Base-by-base conservation (phyloP, 768 basidiomycete species). In the Serpula lacrymans region DNA sequence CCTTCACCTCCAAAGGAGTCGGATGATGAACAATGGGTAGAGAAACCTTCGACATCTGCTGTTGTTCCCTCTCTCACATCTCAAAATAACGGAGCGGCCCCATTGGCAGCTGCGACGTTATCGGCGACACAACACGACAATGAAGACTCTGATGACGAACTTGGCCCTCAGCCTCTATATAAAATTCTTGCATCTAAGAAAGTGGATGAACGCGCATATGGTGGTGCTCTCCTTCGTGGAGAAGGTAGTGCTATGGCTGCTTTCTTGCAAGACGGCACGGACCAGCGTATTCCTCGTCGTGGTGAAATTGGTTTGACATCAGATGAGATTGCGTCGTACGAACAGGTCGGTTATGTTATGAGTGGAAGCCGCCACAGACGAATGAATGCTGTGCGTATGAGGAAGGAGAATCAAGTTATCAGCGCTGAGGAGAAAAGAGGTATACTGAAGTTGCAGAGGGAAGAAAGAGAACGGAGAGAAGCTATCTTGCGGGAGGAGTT, bases 341-440 rank as follows among this genome's bases (percentile, higher is more conserved):
- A 99, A 69, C 55, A 72, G 17, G 87, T 86, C 6, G 96, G 96
- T 13, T 99, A 96, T 62, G 96, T 99, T 34, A 99, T 98, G 96
- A 92, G 88, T 52, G 96, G 95, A 32, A 88, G 82, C 54, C 71
- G 95, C 47, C 93, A 99, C 63, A 78, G 88, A 49, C 77, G 92
- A 63, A 99, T 99, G 96, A 99, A 98, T 52, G 95, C 96, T 1
- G 95, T 99, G 31, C 88, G 96, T 45, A 88, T 99, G 82, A 72
- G 95, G 58, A 98, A 98, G 74, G 96, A 99, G 71, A 97, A 99
- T 69, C 96, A 99, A 67, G 94, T 98, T 48, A 99, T 99, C 59
- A 90, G 86, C 53, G 93, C 95, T 2, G 96, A 98, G 66, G 96
- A 99, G 75, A 98, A 98, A 74, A 69, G 96, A 24, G 89, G 91